Base-by-base conservation (phyloP, 1,139 yeast species). In the Pichia sp. region DNA sequence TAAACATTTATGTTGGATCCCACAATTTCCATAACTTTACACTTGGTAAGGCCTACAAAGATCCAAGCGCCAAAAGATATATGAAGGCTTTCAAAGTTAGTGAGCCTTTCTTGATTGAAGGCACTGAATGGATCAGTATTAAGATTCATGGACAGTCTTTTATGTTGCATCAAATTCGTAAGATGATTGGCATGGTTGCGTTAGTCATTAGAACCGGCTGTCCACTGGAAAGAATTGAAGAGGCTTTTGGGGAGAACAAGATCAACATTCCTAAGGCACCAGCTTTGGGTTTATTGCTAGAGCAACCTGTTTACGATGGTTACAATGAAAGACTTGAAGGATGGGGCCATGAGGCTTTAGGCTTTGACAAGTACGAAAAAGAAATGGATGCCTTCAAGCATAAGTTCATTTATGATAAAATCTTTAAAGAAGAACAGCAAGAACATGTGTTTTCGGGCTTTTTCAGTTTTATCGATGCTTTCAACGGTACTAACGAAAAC, bases 111-210 rank as follows among this genome's bases (percentile, higher is more conserved):
- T 85, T 89, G 51, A 92, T 95, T 63, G 88, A 92, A 65, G 90
- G 89, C 52, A 90, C 97, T 5, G 98, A 93, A 68, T 93, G 99
- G 99, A 80, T 90, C 5, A 88, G 97, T 1, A 85, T 95, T 65
- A 93, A 93, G 72, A 89, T 93, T 59, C 99, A 93, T 68, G 99
- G 99, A 3, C 99, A 93, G 72, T 90, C 97, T 8, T 93, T 93
- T 70, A 95, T 95, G 99, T 77, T 93, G 59, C 99, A 93, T 71
- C 99, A 93, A 76, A 93, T 93, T 66, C 83, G 99, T 69, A 93
- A 93, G 70, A 93, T 93, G 99, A 90, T 95, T 57, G 95, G 97
- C 31, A 87, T 93, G 96, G 96, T 96, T 1, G 82, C 92, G 0
- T 76, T 93, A 54, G 82, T 88, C 16, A 83, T 92, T 34, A 81